Base-by-base conservation (phyloP, 495 filamentous ascomycete species). In the Penicillium taxi region DNA sequence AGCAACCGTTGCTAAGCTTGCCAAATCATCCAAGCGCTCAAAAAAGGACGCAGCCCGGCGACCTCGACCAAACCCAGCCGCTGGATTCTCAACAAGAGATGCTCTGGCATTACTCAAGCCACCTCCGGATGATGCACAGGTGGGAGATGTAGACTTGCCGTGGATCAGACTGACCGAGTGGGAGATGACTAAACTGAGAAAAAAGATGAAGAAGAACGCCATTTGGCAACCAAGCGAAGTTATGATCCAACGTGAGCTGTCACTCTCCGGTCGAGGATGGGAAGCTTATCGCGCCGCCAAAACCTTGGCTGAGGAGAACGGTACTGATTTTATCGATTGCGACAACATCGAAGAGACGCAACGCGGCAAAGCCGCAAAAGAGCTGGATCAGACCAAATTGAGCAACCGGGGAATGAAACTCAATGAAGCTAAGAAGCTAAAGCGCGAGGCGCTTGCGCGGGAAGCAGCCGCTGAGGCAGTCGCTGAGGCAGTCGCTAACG, bases 201-300 rank as follows among this genome's bases (percentile, higher is more conserved):
- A 96, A 63, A 75, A 86, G 35, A 98, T 98, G 91, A 98, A 98
- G 67, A 98, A 98, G 73, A 98, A 98, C 48, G 84, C 90, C 0
- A 78, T 88, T 5, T 98, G 91, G 91, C 80, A 80, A 24, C 91
- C 91, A 0, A 94, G 86, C 48, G 86, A 93, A 43, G 94, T 93
- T 0, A 98, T 98, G 91, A 90, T 96, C 28, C 75, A 86, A 15
- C 76, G 89, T 9, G 88, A 96, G 56, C 72, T 98, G 6, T 80
- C 80, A 28, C 66, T 72, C 6, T 68, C 84, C 13, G 82, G 81
- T 9, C 81, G 91, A 25, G 91, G 93, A 4, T 68, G 78, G 47
- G 84, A 86, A 26, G 76, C 75, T 11, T 94, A 84, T 48, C 74
- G 74, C 23, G 69, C 67, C 15, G 82, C 81, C 2, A 84, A 84